Conservation (phyloP, 805 yeast genomes). For the Zygotorulaspora florentina region DNA sequence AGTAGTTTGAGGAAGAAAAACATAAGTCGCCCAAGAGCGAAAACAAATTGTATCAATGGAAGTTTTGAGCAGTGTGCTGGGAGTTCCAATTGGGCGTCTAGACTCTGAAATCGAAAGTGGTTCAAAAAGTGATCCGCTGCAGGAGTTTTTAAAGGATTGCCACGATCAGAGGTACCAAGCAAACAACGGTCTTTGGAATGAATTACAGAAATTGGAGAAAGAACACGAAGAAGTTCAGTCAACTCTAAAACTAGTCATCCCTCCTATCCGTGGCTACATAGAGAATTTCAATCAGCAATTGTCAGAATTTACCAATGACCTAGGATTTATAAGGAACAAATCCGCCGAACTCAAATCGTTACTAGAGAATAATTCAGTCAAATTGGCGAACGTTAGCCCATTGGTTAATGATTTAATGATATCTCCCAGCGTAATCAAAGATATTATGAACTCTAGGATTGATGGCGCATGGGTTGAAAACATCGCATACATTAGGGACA, state of each 20-base stretch:
- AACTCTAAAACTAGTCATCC: slow-evolving; percentile 29
- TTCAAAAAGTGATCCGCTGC: slow-evolving; percentile 4
- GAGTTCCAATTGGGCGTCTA: slow-evolving; percentile 3
- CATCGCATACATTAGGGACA: slow-evolving; percentile 54
- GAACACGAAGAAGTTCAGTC: slow-evolving; percentile 18
- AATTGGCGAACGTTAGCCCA: slow-evolving; percentile 59
- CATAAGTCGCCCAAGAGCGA: background rate
- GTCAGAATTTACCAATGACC: slow-evolving; percentile 51
- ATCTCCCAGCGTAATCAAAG: slow-evolving; percentile 64
- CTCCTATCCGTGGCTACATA: slow-evolving; percentile 53
- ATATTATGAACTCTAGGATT: slow-evolving; percentile 55
- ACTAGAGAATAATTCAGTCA: slow-evolving; percentile 44
- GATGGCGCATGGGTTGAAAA: slow-evolving; percentile 61
- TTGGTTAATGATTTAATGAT: slow-evolving; percentile 70
- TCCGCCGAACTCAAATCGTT: slow-evolving; percentile 47
- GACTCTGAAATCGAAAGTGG: background rate
- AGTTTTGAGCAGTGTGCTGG: slow-evolving; percentile 13
- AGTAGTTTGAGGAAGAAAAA: background rate
- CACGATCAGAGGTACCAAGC: slow-evolving; percentile 13
- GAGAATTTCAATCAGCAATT: slow-evolving; percentile 55
- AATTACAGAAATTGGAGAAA: slow-evolving; percentile 17
- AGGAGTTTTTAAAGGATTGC: slow-evolving; percentile 9
- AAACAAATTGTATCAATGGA: slow-evolving; percentile 13
- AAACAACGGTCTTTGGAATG: slow-evolving; percentile 13
- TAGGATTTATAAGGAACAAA: slow-evolving; percentile 55